These are phyloP conservation scores for Epichloe uncinata DNA, from an alignment of 2,329 filamentous ascomycete species.

Conservation along the genomic window DNA sequence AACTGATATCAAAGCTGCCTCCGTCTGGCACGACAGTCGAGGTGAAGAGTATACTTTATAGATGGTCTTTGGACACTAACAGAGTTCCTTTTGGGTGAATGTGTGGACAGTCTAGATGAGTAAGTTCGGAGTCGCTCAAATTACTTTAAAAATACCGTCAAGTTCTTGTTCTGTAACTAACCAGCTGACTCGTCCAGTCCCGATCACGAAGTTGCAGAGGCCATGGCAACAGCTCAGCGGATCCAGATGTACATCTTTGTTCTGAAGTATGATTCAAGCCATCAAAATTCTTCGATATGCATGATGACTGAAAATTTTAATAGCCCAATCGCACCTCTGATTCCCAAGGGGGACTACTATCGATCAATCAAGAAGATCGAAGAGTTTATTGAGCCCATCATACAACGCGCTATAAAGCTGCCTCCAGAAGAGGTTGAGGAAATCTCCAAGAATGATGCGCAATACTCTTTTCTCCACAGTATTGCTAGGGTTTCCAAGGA, in stretches of 20 bases:
- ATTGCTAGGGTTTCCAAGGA: constrained; percentile 56
- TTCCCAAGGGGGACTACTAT: constrained; percentile 48
- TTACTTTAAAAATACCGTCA: constrained; percentile 19
- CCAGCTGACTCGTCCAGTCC: constrained; percentile 21
- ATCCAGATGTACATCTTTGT: constrained; percentile 50
- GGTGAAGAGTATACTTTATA: constrained; percentile 49
- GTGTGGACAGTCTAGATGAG: constrained; percentile 32
- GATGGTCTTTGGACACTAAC: constrained; percentile 55
- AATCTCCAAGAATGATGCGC: constrained; percentile 50
- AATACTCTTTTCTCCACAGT: constrained; percentile 67
- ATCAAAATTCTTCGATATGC: background rate
- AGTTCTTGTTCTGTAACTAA: constrained; percentile 24
- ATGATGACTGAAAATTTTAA: background rate
- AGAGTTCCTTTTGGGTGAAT: constrained; percentile 53
- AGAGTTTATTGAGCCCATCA: constrained; percentile 55
- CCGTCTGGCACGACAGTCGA: constrained; percentile 40
- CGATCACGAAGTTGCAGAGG: constrained; percentile 48
- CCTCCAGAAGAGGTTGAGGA: constrained; percentile 53
- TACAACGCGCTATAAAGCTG: constrained; percentile 50
- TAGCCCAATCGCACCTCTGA: constrained; percentile 43
- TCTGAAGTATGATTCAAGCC: constrained; percentile 19
- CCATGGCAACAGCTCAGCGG: constrained; percentile 57
- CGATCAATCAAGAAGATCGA: constrained; percentile 52
- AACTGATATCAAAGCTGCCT: constrained; percentile 46
- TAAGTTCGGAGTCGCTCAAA: constrained; percentile 9